Conservation (phyloP, 2,329 filamentous ascomycete species). For the Fusarium stilboides region DNA sequence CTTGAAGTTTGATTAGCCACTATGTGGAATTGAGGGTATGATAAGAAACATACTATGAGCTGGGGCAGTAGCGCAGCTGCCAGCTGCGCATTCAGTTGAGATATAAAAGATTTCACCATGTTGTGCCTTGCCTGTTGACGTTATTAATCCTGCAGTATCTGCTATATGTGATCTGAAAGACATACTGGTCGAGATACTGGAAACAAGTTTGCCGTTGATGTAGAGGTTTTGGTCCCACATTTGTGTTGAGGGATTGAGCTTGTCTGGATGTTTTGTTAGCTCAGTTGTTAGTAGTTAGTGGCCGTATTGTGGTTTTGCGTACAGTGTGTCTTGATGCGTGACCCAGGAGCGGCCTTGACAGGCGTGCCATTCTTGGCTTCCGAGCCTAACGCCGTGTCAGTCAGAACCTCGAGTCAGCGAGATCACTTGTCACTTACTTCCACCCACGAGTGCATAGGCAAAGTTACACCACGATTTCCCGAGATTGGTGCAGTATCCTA, state of each 20-base stretch:
- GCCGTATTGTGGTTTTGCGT: not conserved
- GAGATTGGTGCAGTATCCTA: constrained; percentile 19
- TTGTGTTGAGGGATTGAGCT: constrained; percentile 7
- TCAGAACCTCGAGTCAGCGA: too few relatives aligned
- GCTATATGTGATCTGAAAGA: not conserved
- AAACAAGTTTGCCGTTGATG: constrained; percentile 11
- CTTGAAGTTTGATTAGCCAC: not conserved
- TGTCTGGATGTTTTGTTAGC: not conserved
- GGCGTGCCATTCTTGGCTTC: constrained; percentile 17
- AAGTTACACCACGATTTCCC: constrained; percentile 31
- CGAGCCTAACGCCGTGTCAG: not conserved
- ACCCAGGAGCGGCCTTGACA: constrained; percentile 9
- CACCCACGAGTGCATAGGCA: constrained; percentile 20
- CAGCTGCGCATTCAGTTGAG: constrained; percentile 17
- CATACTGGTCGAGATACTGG: constrained; percentile 23
- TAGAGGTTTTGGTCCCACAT: constrained; percentile 32
- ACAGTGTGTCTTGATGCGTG: constrained; percentile 25
- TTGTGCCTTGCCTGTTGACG: constrained; percentile 12
- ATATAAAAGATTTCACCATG: constrained; percentile 27
- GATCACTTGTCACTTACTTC: not conserved
- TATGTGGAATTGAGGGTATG: too few relatives aligned
- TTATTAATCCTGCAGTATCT: too few relatives aligned
- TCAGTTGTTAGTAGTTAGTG: not conserved
- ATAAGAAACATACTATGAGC: constrained; percentile 9
- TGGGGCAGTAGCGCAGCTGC: constrained; percentile 14